phyloP scores from a whole-genome alignment of 257 asterid genomes.

The Solanum arcanum region DNA sequence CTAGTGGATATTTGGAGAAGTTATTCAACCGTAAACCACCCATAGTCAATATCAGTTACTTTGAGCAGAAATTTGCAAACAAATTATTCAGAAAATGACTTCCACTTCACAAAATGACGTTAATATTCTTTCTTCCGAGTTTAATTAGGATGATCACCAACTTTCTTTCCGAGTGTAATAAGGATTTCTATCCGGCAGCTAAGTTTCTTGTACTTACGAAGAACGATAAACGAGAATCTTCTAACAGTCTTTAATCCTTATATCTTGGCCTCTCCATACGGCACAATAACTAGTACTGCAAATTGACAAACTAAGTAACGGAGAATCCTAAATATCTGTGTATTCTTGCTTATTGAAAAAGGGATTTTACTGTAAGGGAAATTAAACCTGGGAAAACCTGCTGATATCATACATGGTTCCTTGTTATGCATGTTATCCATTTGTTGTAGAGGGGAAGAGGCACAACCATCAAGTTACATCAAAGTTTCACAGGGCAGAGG shows the following conservation, averaged over 20 bases:
- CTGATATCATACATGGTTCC: background rate
- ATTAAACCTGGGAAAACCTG: background rate
- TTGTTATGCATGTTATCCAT: background rate
- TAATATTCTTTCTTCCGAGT: background rate
- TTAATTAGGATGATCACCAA: background rate
- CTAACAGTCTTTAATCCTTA: background rate
- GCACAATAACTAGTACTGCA: background rate
- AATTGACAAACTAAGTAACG: background rate
- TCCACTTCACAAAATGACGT: background rate
- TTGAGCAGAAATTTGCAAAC: background rate
- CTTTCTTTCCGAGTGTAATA: background rate
- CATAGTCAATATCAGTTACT: background rate
- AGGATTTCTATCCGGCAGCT: background rate
- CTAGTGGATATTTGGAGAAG: background rate
- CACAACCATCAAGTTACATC: background rate
- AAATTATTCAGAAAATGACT: background rate
- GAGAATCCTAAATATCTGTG: background rate
- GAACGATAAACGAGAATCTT: background rate
- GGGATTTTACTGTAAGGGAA: background rate
- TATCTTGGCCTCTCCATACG: background rate
- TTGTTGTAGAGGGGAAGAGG: background rate
- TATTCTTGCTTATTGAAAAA: background rate
- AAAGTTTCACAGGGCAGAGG: background rate
- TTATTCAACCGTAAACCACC: background rate
- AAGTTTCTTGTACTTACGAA: background rate